Evolutionary conservation across 352 stramenopile genomes (phyloP).

Genomic region (Pythium brachiatum): DNA sequence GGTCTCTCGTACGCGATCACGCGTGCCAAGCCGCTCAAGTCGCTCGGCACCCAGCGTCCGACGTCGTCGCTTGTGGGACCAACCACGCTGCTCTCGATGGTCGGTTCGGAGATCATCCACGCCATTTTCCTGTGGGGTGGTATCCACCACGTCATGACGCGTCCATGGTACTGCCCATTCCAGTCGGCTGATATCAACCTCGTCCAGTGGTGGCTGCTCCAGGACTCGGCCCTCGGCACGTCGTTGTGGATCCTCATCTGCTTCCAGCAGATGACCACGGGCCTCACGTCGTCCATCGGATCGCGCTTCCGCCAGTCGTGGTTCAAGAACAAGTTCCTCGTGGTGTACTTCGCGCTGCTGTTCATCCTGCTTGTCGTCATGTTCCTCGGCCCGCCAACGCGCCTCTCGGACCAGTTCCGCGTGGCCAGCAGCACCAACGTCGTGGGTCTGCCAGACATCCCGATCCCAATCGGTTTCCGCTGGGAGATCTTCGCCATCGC

Average conservation of each 20-base stretch:
- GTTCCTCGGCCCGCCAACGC: conserved; percentile 53
- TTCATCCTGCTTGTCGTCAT: conserved; percentile 52
- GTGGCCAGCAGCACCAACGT: conserved; percentile 76
- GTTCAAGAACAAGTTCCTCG: conserved; percentile 63
- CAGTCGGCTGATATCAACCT: conserved; percentile 59
- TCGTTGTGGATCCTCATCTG: conserved; percentile 63
- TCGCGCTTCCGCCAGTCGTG: conserved; percentile 63
- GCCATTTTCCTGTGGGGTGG: conserved; percentile 67
- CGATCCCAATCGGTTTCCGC: conserved; percentile 53
- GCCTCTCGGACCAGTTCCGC: conserved; percentile 67
- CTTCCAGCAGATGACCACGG: conserved; percentile 69
- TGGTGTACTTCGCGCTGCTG: conserved; percentile 59
- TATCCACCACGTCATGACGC: conserved; percentile 57
- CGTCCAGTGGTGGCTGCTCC: conserved; percentile 69
- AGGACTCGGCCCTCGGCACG: conserved; percentile 64
- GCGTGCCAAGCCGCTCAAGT: conserved; percentile 52
- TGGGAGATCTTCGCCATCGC: conserved; percentile 62
- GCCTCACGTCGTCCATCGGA: conserved; percentile 56
- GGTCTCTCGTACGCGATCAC: conserved; percentile 80
- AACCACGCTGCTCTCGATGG: conserved; percentile 61
- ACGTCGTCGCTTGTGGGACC: conserved; percentile 82
- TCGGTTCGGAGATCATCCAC: conserved; percentile 65
- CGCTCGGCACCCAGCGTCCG: conserved; percentile 61
- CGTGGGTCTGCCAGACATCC: conserved; percentile 63
- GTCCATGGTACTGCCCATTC: conserved; percentile 73